Conservation (phyloP, 2,329 filamentous ascomycete genomes). For the Ceratocystis colombiana region DNA sequence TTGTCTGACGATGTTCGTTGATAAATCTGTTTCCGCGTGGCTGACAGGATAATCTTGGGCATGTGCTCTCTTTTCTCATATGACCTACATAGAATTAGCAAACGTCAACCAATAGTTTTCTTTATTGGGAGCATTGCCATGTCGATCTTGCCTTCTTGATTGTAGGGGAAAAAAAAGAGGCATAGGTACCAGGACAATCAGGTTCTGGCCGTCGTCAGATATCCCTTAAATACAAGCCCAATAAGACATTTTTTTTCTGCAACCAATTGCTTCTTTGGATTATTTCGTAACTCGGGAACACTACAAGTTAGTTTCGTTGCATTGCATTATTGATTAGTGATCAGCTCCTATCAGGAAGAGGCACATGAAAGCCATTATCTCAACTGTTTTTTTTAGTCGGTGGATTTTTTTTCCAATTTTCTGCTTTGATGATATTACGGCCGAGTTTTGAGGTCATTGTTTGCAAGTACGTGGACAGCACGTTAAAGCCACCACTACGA, state of each 20-base stretch:
- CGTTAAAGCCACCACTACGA: too few species aligned
- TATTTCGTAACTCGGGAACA: neutral
- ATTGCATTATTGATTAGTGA: neutral
- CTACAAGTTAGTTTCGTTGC: neutral
- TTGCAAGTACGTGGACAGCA: neutral
- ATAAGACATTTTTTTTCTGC: neutral
- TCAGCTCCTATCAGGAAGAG: neutral
- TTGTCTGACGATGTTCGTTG: neutral
- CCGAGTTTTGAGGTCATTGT: neutral
- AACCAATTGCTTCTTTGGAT: neutral
- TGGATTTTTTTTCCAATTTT: neutral
- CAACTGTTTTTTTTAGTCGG: neutral
- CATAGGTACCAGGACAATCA: neutral
- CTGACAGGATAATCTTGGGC: neutral
- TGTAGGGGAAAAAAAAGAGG: neutral
- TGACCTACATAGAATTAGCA: neutral
- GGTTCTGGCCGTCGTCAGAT: too few species aligned
- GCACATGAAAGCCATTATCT: neutral
- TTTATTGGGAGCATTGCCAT: neutral
- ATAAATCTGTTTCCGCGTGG: neutral
- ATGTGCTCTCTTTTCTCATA: neutral
- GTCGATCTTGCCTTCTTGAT: neutral
- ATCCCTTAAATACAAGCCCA: neutral
- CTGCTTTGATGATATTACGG: neutral
- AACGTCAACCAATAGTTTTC: neutral